phyloP scores from a whole-genome alignment of 306 rosid species.

The Potentilla sterilis region DNA sequence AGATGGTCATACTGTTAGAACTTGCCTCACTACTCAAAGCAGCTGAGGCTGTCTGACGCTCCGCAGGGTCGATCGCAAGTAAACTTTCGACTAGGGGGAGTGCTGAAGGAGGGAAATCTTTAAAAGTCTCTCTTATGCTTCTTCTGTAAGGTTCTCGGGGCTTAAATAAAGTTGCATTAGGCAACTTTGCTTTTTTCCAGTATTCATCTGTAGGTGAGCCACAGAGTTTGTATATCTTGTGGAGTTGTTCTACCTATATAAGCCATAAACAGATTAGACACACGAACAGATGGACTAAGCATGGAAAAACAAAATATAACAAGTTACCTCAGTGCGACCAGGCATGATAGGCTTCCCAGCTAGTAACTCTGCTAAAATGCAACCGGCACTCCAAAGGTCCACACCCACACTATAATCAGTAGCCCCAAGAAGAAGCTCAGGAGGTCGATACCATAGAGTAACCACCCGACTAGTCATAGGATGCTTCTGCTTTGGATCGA shows the following conservation, averaged over 20 bases:
- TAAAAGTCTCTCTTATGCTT: slow-evolving; percentile 64
- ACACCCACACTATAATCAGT: slow-evolving; percentile 81
- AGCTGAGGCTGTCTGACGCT: slow-evolving; percentile 73
- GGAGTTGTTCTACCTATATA: slow-evolving; percentile 86
- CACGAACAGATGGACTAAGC: slow-evolving; percentile 8
- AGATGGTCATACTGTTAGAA: slow-evolving; percentile 11
- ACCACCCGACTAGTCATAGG: slow-evolving; percentile 97
- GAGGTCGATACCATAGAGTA: slow-evolving; percentile 96
- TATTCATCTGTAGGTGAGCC: slow-evolving; percentile 97
- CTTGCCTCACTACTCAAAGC: slow-evolving; percentile 80
- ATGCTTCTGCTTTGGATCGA: slow-evolving; percentile 76
- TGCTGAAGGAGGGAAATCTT: slow-evolving; percentile 78
- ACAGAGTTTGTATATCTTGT: slow-evolving; percentile 90
- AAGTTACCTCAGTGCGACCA: slow-evolving; percentile 91
- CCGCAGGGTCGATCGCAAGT: slow-evolving; percentile 89
- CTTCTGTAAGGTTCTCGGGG: slow-evolving; percentile 86
- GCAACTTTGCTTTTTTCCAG: slow-evolving; percentile 80
- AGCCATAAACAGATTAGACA: slow-evolving; percentile 29
- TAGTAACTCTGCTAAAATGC: slow-evolving; percentile 89
- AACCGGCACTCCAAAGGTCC: slow-evolving; percentile 98
- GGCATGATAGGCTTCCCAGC: slow-evolving; percentile 98
- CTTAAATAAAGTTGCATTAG: slow-evolving; percentile 81
- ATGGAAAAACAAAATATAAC: slow-evolving; percentile 20
- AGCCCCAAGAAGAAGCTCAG: slow-evolving; percentile 93
- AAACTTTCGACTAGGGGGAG: slow-evolving; percentile 74